These are phyloP conservation scores for Camellia sinensis DNA, from an alignment of 148 eudicot genomes.

Conservation along the genomic window DNA sequence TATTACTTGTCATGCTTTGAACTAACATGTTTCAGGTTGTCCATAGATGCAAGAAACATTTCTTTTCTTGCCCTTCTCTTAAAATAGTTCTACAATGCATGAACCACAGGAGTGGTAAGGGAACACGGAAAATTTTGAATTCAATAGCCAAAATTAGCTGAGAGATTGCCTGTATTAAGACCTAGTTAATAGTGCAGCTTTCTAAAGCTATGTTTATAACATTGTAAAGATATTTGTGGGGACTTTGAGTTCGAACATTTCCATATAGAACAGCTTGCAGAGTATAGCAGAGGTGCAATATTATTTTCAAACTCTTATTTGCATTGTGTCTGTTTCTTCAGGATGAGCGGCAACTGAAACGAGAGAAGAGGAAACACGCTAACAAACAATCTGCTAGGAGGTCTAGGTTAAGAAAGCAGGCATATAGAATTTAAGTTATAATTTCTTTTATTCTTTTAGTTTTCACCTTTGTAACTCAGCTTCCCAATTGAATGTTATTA, in stretches of 20 bases:
- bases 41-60: background rate
- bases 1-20: background rate
- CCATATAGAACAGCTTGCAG: background rate
- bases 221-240: background rate
- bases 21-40: background rate
- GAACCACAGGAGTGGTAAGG: background rate
- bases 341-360: slow-evolving; percentile 22
- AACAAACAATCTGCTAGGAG: slow-evolving; percentile 29
- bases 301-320: background rate
- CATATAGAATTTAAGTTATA: background rate
- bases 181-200: background rate
- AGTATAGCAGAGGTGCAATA: background rate
- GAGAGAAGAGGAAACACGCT: slow-evolving; percentile 27
- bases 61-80: background rate
- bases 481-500: background rate
- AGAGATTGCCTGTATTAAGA: background rate
- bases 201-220: background rate
- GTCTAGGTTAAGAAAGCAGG: slow-evolving; percentile 29
- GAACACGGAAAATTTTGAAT: background rate
- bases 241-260: background rate
- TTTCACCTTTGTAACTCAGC: background rate
- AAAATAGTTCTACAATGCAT: background rate
- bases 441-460: background rate
- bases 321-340: slow-evolving; percentile 2
- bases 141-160: slow-evolving; percentile 1